A percentile compares a stretch with the other conserved stretches of the same genome.
phyloP scores from a whole-genome alignment of 2,329 filamentous ascomycete genomes.

The Botrytis hyacinthi region DNA sequence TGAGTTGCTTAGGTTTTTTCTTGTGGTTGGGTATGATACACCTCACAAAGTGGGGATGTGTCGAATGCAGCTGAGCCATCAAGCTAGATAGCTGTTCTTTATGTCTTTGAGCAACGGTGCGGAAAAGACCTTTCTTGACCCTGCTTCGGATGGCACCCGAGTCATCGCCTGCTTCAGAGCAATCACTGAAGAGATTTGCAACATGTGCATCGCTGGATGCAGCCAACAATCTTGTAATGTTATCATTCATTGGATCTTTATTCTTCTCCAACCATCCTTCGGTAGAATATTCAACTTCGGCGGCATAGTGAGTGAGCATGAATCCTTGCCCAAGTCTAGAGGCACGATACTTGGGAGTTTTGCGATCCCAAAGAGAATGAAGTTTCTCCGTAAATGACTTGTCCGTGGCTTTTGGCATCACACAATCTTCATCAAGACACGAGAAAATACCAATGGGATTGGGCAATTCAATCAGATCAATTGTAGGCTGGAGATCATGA shows the following conservation, averaged over 20 bases:
- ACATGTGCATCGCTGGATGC: constrained; percentile 80
- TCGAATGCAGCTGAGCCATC: constrained; percentile 91
- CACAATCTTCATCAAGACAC: constrained; percentile 93
- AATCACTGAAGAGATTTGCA: constrained; percentile 82
- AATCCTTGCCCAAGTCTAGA: constrained; percentile 89
- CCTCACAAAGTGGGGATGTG: constrained; percentile 95
- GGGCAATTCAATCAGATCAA: constrained; percentile 91
- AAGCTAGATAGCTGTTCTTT: constrained; percentile 97
- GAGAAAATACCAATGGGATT: constrained; percentile 99
- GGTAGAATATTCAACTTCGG: constrained; percentile 95
- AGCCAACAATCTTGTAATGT: constrained; percentile 84
- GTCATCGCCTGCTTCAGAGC: constrained; percentile 77
- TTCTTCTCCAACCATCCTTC: constrained; percentile 98
- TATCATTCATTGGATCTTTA: constrained; percentile 97
- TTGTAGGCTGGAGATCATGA: constrained; percentile 93
- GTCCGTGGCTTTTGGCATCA: constrained; percentile 98
- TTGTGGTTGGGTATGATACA: constrained; percentile 99
- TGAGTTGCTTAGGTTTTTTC: constrained; percentile 91
- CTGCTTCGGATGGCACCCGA: constrained; percentile 65
- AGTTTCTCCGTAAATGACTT: constrained; percentile 96
- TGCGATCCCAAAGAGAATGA: constrained; percentile 95
- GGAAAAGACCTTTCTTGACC: constrained; percentile 96
- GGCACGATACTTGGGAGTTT: constrained; percentile 87
- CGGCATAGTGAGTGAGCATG: constrained; percentile 93
- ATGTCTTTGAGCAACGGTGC: constrained; percentile 93